Conservation (phyloP, 1,284 basidiomycete genomes). For the Phellopilus nigrolimitatus region DNA sequence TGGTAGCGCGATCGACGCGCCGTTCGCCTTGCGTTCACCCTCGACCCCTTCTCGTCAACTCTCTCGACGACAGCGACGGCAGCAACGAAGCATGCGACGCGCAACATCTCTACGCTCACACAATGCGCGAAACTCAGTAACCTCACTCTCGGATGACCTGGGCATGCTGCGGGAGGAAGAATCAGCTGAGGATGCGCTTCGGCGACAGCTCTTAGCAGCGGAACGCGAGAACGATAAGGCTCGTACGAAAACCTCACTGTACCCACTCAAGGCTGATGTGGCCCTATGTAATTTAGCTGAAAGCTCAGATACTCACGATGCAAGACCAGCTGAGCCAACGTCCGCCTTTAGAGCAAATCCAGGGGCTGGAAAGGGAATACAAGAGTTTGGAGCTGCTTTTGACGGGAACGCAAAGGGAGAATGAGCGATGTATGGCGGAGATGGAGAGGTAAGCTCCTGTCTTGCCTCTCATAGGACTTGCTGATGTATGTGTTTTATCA, state of each 20-base stretch:
- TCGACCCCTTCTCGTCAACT: no score
- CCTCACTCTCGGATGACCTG: slow-evolving; percentile 49
- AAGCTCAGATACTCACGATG: slow-evolving; percentile 52
- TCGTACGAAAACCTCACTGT: slow-evolving; percentile 9
- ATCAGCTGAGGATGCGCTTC: slow-evolving; percentile 52
- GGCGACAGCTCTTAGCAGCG: slow-evolving; percentile 62
- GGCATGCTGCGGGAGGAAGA: slow-evolving; percentile 59
- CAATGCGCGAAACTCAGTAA: slow-evolving; percentile 45
- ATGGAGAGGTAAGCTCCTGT: slow-evolving; percentile 50
- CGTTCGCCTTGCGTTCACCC: no score
- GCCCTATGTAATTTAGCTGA: slow-evolving; percentile 38
- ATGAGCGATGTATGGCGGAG: slow-evolving; percentile 72
- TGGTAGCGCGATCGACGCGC: neutral
- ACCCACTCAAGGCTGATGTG: neutral
- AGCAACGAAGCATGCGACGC: slow-evolving; percentile 38
- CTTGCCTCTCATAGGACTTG: neutral
- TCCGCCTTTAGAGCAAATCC: slow-evolving; percentile 58
- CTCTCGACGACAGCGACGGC: neutral
- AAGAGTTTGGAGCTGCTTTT: slow-evolving; percentile 66
- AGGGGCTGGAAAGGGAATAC: slow-evolving; percentile 62
- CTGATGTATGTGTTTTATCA: neutral
- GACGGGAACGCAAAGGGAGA: slow-evolving; percentile 72
- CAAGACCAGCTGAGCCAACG: slow-evolving; percentile 59
- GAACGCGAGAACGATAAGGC: slow-evolving; percentile 70
- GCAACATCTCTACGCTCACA: slow-evolving; percentile 49